These are phyloP conservation scores for Haplosporangium sp. DNA, from an alignment of 371 early-diverging fungal species.

Conservation along the genomic window DNA sequence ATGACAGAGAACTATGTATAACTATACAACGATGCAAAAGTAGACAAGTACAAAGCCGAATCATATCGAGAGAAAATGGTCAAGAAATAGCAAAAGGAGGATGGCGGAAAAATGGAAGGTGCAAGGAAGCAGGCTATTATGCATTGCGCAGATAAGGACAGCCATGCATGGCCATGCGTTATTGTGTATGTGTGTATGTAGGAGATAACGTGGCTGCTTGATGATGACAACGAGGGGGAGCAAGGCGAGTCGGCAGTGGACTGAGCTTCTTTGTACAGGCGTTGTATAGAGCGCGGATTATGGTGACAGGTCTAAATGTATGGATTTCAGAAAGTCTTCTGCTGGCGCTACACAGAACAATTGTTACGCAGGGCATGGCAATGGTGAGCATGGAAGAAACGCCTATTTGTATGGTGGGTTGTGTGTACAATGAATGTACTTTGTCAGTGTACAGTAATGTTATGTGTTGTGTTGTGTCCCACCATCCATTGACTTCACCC, in stretches of 20 bases:
- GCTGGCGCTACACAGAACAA: too few species aligned
- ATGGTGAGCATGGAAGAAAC: too few species aligned
- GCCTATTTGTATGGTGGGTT: too few species aligned
- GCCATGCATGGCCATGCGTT: neutral
- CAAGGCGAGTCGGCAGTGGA: too few species aligned
- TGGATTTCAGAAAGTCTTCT: too few species aligned
- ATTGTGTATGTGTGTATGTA: neutral
- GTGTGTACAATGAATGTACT: too few species aligned
- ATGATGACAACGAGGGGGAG: neutral
- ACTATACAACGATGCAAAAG: neutral
- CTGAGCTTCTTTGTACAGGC: too few species aligned
- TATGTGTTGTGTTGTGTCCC: too few species aligned
- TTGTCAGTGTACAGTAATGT: too few species aligned
- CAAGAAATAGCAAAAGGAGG: neutral
- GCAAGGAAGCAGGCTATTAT: neutral
- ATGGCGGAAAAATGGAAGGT: neutral
- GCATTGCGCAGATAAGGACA: neutral
- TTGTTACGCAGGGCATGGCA: too few species aligned
- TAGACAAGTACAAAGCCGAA: neutral
- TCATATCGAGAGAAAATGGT: neutral
- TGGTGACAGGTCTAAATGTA: too few species aligned
- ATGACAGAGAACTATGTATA: neutral
- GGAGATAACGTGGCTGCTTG: constrained; percentile 2
- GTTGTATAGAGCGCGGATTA: too few species aligned
- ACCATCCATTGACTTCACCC: neutral